Evolutionary conservation across 495 filamentous ascomycete species (phyloP), one percentile per base, ranked within the genome.

Genomic region (Hyaloscypha bicolor): DNA sequence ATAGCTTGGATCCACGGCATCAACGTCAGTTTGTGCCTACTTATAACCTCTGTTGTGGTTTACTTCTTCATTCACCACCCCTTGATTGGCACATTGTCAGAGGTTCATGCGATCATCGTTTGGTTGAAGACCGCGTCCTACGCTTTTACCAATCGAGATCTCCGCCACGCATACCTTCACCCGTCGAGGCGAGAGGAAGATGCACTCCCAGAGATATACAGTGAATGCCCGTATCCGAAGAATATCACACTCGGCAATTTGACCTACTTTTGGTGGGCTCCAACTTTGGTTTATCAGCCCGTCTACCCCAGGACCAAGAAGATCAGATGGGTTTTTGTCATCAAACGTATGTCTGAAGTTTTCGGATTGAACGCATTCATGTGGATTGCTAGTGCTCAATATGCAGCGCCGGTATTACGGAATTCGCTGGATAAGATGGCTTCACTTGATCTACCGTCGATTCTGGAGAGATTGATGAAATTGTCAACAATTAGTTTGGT

Each of bases 71-170:
- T 99, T 64, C 88, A 96, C 75, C 95, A 98, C 77, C 95, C 95
- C 0, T 81, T 96, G 29, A 96, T 99, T 76, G 95, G 95, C 21
- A 96, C 94, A 4, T 79, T 97, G 48, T 93, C 90, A 66, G 89
- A 98, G 73, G 78, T 96, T 33, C 95, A 99, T 75, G 93, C 94
- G 51, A 88, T 97, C 73, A 93, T 99, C 39, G 93, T 97, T 52
- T 97, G 93, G 88, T 83, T 99, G 67, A 99, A 99, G 79, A 93
- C 90, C 45, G 90, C 92, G 71, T 97, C 94, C 0, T 99, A 98
- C 72, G 95, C 95, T 25, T 90, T 98, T 74, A 97, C 95, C 14
- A 98, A 98, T 78, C 90, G 95, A 62, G 95, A 99, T 75, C 88
- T 99, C 42, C 91, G 95, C 9, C 91, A 94, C 67, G 93, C 94